Conservation (phyloP, 352 stramenopile species). For the Pseudoperonospora humuli region DNA sequence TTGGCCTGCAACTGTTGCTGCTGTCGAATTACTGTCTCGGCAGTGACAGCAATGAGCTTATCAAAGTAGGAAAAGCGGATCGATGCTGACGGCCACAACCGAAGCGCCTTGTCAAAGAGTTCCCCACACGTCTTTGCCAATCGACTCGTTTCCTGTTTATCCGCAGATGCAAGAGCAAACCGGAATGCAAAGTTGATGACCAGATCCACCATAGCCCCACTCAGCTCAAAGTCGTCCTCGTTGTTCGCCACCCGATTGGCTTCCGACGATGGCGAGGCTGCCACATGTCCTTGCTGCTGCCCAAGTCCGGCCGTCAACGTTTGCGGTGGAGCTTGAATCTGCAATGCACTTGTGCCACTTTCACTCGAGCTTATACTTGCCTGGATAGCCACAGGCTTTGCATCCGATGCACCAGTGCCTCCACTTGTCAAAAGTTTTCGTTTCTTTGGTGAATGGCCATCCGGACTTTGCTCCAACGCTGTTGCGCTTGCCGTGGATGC, state of each 20-base stretch:
- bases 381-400: constrained; percentile 14
- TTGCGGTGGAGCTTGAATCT: constrained; percentile 8
- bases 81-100: constrained; percentile 73
- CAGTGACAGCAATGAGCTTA: constrained; percentile 86
- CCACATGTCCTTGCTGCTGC: constrained; percentile 13
- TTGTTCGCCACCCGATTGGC: constrained; percentile 23
- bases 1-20: constrained; percentile 45
- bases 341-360: constrained; percentile 2
- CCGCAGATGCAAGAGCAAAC: constrained; percentile 80
- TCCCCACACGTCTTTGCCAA: constrained; percentile 85
- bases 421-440: constrained; percentile 32
- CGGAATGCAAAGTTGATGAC: constrained; percentile 90
- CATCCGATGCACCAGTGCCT: constrained; percentile 5
- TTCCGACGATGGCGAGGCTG: constrained; percentile 16
- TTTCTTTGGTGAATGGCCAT: constrained; percentile 35
- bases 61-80: constrained; percentile 90
- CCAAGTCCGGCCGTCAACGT: background rate
- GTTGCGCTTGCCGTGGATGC: constrained; percentile 11
- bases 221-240: constrained; percentile 86
- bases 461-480: constrained; percentile 5
- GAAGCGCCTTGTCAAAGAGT: constrained; percentile 81
- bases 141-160: constrained; percentile 84
- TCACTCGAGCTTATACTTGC: constrained; percentile 3
- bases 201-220: constrained; percentile 81
- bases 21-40: constrained; percentile 75